Base-by-base conservation (phyloP, 768 basidiomycete species). In the Fibroporia radiculosa region DNA sequence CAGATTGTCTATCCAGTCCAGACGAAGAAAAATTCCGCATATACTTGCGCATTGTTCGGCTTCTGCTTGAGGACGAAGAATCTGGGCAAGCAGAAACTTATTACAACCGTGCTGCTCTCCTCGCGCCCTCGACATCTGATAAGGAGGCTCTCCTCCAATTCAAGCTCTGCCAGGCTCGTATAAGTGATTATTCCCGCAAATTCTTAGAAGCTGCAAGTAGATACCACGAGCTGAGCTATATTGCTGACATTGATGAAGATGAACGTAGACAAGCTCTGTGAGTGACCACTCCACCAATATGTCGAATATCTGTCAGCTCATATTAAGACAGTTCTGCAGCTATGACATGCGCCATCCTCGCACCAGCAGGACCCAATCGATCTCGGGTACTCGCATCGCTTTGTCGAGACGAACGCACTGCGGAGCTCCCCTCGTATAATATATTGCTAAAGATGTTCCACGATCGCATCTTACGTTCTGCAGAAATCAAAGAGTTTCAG, bases 391-490 rank as follows among this genome's bases (percentile, higher is more conserved):
- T 99, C 44, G 90, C 93, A 6, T 84, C 95, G 22, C 74, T 99
- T 38, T 93, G 90, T 60, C 78, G 96, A 38, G 96, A 99, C 60
- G 96, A 98, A 59, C 82, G 96, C 29, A 82, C 90, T 0, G 57
- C 72, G 22, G 79, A 87, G 19, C 78, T 95, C 3, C 75, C 83
- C 6, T 82, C 85, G 11, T 84, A 82, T 69, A 86, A 88, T 58
- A 93, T 99, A 61, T 79, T 99, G 20, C 82, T 86, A 28, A 97
- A 97, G 62, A 98, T 98, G 95, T 93, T 96, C 66, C 82, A 98
- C 50, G 96, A 98, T 60, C 93, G 92, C 53, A 97, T 99, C 60
- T 77, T 99, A 40, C 85, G 93, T 34, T 75, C 92, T 1, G 71
- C 77, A 35, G 95, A 99, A 66, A 77, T 98, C 44, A 82, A 87